Evolutionary conservation across 1,139 yeast species (phyloP).

Genomic region (Torulaspora globosa): DNA sequence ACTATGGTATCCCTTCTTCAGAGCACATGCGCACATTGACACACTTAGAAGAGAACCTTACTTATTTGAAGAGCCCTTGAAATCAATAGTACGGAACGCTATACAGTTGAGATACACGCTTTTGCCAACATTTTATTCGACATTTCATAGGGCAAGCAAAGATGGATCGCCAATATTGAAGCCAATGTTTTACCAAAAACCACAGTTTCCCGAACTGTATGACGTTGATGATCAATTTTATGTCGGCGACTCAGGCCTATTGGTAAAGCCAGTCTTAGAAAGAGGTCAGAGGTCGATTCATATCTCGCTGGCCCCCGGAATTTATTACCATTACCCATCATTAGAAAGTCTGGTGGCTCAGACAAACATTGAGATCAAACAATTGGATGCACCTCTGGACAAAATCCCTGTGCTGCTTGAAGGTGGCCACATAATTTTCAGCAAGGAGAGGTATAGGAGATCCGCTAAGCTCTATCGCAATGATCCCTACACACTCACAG

Average conservation of each 20-base stretch:
- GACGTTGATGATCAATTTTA: conserved; percentile 80
- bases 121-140: conserved; percentile 75
- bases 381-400: conserved; percentile 49
- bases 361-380: conserved; percentile 29
- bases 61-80: conserved; percentile 71
- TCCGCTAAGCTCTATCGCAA: conserved; percentile 68
- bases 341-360: conserved; percentile 41
- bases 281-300: conserved; percentile 46
- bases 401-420: conserved; percentile 69
- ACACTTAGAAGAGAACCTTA: conserved; percentile 91
- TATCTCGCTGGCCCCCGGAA: conserved; percentile 61
- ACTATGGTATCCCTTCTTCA: conserved; percentile 90
- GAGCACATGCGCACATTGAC: conserved; percentile 96
- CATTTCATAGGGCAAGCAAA: conserved; percentile 61
- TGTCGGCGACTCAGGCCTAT: conserved; percentile 65
- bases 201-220: conserved; percentile 47
- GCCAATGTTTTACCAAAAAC: conserved; percentile 69
- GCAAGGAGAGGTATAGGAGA: conserved; percentile 73
- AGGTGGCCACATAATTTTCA: conserved; percentile 72
- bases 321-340: conserved; percentile 56
- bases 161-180: conserved; percentile 67
- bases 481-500: conserved; percentile 79
- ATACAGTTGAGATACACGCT: conserved; percentile 68
- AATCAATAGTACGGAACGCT: conserved; percentile 65
- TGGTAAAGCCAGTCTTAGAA: conserved; percentile 78